Evolutionary conservation across 2,329 filamentous ascomycete genomes (phyloP), one percentile per base, ranked within the genome.

Genomic region (Pseudogymnoascus sp.): DNA sequence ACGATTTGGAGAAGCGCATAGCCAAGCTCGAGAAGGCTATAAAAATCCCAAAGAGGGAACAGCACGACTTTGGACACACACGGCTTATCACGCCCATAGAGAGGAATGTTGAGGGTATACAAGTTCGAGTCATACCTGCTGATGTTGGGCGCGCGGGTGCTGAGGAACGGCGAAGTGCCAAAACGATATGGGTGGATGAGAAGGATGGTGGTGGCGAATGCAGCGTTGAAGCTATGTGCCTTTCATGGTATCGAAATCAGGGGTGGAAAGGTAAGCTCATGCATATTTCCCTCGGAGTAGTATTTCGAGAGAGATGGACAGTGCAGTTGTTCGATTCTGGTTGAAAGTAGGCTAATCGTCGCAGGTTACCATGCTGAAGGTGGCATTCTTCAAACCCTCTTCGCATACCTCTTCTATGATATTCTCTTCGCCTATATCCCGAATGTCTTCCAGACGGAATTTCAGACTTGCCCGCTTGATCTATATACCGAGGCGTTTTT

Each of bases 381-480:
- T 36, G 90, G 93, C 1, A 93, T 97, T 69, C 78, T 97, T 5
- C 87, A 92, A n/a, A 99, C 95, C 0, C 79, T 99, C 25, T 93
- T 93, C 75, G 89, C 87, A 12, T 93, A 95, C 72, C 84, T 99
- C 16, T 96, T 97, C 78, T 95, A 88, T 78, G 93, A 99, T 75
- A 84, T 97, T 23, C 79, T 99, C 5, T 97, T 97, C 76, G 81
- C 91, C 25, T 96, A 96, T 75, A 84, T 97, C 4, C 93, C 95
- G 25, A 96, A 97, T 70, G 93, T 99, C 63, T 99, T 99, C 75
- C 93, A 97, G 74, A 99, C 95, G 5, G 85, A 89, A 0, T 99
- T 91, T 73, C 95, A 99, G 75, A 96, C 91, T 0, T 96, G 91
- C 71, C 95, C 95, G 0, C 78, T 99, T 3, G 95, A 99, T 74